Evolutionary conservation across 352 stramenopile genomes (phyloP).

Genomic region (Ophiocytium majus): DNA sequence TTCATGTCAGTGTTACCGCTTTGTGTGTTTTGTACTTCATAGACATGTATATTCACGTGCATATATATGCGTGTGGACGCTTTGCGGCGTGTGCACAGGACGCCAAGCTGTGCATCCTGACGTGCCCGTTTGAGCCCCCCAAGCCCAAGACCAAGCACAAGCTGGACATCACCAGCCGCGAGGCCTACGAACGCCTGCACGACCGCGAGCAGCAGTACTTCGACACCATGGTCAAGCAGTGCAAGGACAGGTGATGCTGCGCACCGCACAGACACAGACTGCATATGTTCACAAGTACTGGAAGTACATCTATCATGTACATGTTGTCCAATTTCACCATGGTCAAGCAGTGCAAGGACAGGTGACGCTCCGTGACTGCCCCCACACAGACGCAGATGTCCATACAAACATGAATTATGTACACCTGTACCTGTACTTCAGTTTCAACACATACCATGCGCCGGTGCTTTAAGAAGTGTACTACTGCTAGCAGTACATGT

Average conservation of each 20-base stretch:
- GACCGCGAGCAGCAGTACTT: constrained; percentile 98
- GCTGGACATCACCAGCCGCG: constrained; percentile 96
- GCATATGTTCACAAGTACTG: no score
- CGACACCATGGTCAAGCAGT: constrained; percentile 96
- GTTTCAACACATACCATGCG: no score
- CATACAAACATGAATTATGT: no score
- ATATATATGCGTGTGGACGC: neutral
- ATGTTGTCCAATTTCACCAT: no score
- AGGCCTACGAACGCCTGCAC: constrained; percentile 95
- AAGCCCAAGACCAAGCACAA: constrained; percentile 99
- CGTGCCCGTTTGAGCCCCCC: constrained; percentile 97
- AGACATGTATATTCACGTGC: neutral
- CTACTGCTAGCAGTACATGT: no score
- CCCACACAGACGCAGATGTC: no score
- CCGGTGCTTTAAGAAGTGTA: no score
- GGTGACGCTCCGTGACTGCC: constrained; percentile 47
- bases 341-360: constrained; percentile 98
- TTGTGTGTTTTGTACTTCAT: neutral
- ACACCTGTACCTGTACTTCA: no score
- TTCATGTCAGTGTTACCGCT: neutral
- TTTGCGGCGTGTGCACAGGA: constrained; percentile 65
- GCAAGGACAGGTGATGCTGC: constrained; percentile 90
- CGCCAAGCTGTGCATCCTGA: constrained; percentile 97
- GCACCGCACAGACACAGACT: no score
- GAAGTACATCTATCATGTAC: no score